Evolutionary conservation across 306 rosid genomes (phyloP).

Genomic region (Cucumis sativus): Cucumber_9930_V3 NC_026657.2:5014501-5015000

Average conservation of each 20-base stretch:
- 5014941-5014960: neutral
- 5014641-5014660: too few species aligned
- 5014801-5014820: constrained; percentile 87
- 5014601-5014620: too few species aligned
- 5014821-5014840: constrained; percentile 95
- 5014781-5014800: constrained; percentile 83
- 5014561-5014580: too few species aligned
- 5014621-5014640: too few species aligned
- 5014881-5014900: neutral
- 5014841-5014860: constrained; percentile 49
- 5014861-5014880: neutral
- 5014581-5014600: too few species aligned
- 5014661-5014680: neutral
- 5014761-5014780: constrained; percentile 93
- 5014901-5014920: neutral
- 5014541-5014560: too few species aligned
- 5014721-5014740: constrained; percentile 89
- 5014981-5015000: neutral
- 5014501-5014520: too few species aligned
- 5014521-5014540: too few species aligned
- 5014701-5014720: constrained; percentile 38
- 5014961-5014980: neutral
- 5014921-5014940: neutral
- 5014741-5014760: constrained; percentile 90
- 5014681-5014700: neutral